phyloP scores from a whole-genome alignment of 1,284 basidiomycete species.

The Trichosporon faecale region DNA sequence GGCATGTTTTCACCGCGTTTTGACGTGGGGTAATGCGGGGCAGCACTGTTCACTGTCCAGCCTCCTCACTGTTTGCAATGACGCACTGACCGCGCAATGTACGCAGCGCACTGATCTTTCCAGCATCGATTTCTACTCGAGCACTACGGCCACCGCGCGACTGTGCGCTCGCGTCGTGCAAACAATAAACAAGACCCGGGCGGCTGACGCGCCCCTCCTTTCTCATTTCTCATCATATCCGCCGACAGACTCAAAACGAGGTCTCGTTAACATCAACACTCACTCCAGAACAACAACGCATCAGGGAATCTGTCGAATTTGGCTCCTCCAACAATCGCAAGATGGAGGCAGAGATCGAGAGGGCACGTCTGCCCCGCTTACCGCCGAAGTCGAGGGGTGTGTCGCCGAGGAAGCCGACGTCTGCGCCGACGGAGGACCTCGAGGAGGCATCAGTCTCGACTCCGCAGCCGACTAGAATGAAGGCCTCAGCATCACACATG shows the following conservation, averaged over 20 bases:
- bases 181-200: neutral
- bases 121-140: neutral
- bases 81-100: neutral
- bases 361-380: neutral
- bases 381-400: neutral
- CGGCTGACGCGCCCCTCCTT: neutral
- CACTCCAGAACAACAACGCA: neutral
- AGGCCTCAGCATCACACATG: no score
- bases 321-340: neutral
- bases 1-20: neutral
- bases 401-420: neutral
- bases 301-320: neutral
- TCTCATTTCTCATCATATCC: neutral
- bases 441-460: no score
- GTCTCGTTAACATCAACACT: neutral
- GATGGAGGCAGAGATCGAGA: neutral
- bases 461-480: no score
- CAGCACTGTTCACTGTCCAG: neutral
- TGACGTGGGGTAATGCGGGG: neutral
- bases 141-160: neutral
- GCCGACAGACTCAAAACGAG: neutral
- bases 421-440: neutral
- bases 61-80: neutral
- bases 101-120: neutral
- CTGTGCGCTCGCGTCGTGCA: neutral